Percentiles rank a stretch among this genome's conserved stretches.
Evolutionary conservation across 192 early-diverging fungal genomes (phyloP).

Genomic region (Coemansia sp.): DNA sequence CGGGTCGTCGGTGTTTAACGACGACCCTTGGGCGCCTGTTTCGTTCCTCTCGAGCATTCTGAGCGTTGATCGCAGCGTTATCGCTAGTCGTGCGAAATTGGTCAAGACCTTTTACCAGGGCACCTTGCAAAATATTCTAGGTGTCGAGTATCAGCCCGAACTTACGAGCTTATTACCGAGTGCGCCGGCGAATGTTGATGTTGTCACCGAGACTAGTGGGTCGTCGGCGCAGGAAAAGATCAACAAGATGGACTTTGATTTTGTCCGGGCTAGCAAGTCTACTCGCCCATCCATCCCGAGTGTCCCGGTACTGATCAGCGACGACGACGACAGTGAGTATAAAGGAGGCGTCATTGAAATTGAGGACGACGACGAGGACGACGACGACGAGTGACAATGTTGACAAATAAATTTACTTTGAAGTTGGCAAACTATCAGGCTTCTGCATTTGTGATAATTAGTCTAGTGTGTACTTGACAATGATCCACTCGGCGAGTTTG

Average conservation of each 20-base stretch:
- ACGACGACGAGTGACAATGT: not conserved
- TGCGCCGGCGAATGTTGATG: not conserved
- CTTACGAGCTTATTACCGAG: conserved; percentile 20
- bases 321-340: conserved; percentile 2
- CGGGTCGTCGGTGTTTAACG: conserved; percentile 12
- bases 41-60: conserved; percentile 55
- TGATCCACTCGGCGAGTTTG: not conserved
- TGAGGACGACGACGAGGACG: not conserved
- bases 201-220: not conserved
- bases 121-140: conserved; percentile 36
- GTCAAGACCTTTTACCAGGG: conserved; percentile 35
- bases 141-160: conserved; percentile 43
- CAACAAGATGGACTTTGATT: conserved; percentile 35
- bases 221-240: conserved; percentile 27
- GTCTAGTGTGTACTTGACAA: not conserved
- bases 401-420: not conserved
- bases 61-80: conserved; percentile 12
- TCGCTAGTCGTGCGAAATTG: conserved; percentile 21
- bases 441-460: not conserved
- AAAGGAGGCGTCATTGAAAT: not conserved
- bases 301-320: conserved; percentile 12
- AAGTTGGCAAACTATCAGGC: not conserved
- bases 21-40: conserved; percentile 47
- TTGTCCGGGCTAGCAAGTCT: not conserved
- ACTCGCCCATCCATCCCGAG: not conserved